A percentile compares a stretch with the other conserved stretches of the same genome.
phyloP scores from a whole-genome alignment of 495 filamentous ascomycete species.

The Xylaria grammica region DNA sequence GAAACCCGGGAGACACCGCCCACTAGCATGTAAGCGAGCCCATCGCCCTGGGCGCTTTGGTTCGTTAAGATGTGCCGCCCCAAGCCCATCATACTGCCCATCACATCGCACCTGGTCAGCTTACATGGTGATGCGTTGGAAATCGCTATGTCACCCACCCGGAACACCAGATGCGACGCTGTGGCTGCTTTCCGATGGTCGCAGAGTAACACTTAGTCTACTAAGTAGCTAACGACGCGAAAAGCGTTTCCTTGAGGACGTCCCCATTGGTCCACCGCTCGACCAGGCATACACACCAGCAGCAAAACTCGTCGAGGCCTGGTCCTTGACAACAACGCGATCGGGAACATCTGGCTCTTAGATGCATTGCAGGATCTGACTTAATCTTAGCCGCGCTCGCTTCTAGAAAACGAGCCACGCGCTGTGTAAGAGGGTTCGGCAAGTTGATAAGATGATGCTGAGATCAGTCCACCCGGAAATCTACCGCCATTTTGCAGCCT shows the following conservation, averaged over 20 bases:
- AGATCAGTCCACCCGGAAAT: slow-evolving; percentile 3
- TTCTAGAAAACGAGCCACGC: slow-evolving; percentile 21
- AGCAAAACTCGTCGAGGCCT: slow-evolving; percentile 30
- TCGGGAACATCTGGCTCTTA: slow-evolving; percentile 36
- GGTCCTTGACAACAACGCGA: slow-evolving; percentile 39
- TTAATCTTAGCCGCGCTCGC: slow-evolving; percentile 23
- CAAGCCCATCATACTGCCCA: slow-evolving; percentile 6
- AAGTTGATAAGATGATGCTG: slow-evolving; percentile 11
- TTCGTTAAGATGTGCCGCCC: slow-evolving; percentile 13
- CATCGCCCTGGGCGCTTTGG: slow-evolving; percentile 15
- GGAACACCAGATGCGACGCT: slow-evolving; percentile 38
- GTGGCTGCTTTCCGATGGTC: slow-evolving; percentile 39
- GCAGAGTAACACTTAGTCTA: slow-evolving; percentile 16
- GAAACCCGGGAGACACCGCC: slow-evolving; percentile 23
- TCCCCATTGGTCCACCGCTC: slow-evolving; percentile 34
- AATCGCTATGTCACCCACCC: slow-evolving; percentile 35
- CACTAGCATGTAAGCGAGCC: slow-evolving; percentile 23
- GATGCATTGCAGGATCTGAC: slow-evolving; percentile 46
- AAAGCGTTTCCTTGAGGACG: slow-evolving; percentile 14
- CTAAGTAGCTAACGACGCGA: background rate
- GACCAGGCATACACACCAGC: slow-evolving; percentile 4
- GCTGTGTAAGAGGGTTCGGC: slow-evolving; percentile 17
- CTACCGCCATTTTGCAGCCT: background rate
- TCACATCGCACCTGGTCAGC: slow-evolving; percentile 31
- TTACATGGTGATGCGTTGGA: slow-evolving; percentile 35